Percentiles rank a stretch among this genome's conserved stretches.
These are phyloP conservation scores for Trichoderma lentiforme DNA, from an alignment of 2,329 filamentous ascomycete genomes.

Conservation along the genomic window DNA sequence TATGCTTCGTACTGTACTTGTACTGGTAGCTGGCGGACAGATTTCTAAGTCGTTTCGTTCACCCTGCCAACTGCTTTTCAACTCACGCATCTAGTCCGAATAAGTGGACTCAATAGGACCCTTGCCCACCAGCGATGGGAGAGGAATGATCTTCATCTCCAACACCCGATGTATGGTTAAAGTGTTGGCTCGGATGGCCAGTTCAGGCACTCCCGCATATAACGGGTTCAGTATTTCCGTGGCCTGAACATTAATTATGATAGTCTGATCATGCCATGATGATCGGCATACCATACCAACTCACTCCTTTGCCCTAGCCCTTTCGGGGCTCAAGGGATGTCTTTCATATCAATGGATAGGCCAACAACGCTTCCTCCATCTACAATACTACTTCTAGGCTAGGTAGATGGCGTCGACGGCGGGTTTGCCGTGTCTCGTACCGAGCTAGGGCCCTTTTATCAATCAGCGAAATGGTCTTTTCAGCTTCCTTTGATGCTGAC, in stretches of 20 bases:
- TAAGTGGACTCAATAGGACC: neutral
- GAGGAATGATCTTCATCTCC: neutral
- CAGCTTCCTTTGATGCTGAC: neutral
- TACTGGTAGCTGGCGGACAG: neutral
- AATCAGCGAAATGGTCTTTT: neutral
- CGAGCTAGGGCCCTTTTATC: neutral
- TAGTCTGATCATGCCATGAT: constrained; percentile 1
- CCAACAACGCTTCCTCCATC: neutral
- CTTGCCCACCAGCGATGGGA: neutral
- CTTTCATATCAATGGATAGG: neutral
- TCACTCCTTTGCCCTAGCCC: neutral
- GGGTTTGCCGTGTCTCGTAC: neutral
- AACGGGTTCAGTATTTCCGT: neutral
- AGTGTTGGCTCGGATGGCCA: neutral
- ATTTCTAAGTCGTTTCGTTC: neutral
- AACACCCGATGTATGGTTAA: neutral
- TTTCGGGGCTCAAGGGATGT: neutral
- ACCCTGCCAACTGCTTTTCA: neutral
- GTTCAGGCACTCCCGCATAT: constrained; percentile 5
- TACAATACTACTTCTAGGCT: neutral
- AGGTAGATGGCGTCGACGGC: neutral
- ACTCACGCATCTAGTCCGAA: neutral
- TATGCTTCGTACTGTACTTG: neutral
- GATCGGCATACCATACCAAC: constrained; percentile 9
- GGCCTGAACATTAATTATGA: neutral